phyloP scores from a whole-genome alignment of 371 early-diverging fungal genomes.

The Mucor mucedo region DNA sequence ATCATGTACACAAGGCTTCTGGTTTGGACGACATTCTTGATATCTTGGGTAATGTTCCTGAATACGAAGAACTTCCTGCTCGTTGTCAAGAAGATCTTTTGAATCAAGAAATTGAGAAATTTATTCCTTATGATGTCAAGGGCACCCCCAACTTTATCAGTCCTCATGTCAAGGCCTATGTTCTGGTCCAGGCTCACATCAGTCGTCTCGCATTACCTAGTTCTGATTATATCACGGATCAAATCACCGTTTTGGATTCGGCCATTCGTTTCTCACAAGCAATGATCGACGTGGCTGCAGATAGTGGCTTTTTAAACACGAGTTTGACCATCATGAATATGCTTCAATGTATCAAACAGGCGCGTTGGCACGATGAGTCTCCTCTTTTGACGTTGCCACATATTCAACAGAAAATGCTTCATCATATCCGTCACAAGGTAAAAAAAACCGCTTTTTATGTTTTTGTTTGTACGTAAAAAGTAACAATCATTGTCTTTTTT shows the following conservation, averaged over 20 bases:
- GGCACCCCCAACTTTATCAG: constrained; percentile 65
- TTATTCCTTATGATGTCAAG: constrained; percentile 60
- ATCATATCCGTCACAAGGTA: constrained; percentile 42
- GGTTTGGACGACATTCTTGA: constrained; percentile 68
- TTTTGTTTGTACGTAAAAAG: not conserved
- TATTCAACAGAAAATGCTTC: constrained; percentile 54
- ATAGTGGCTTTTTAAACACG: constrained; percentile 68
- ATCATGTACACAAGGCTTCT: constrained; percentile 51
- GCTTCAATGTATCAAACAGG: constrained; percentile 91
- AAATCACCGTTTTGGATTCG: constrained; percentile 90
- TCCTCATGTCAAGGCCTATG: constrained; percentile 89
- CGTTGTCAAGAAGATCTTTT: constrained; percentile 91
- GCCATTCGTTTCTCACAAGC: constrained; percentile 90
- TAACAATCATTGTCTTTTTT: not conserved
- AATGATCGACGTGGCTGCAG: constrained; percentile 88
- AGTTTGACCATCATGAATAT: constrained; percentile 74
- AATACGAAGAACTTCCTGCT: constrained; percentile 90
- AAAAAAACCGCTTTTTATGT: not conserved
- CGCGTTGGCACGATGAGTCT: constrained; percentile 79
- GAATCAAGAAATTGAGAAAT: constrained; percentile 76
- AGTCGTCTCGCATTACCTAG: constrained; percentile 72
- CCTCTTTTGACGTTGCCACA: constrained; percentile 73
- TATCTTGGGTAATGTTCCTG: constrained; percentile 79
- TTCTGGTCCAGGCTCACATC: constrained; percentile 90
- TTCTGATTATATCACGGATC: constrained; percentile 92